phyloP scores from a whole-genome alignment of 73 alveolate genomes.

The Stentor roeselii region DNA sequence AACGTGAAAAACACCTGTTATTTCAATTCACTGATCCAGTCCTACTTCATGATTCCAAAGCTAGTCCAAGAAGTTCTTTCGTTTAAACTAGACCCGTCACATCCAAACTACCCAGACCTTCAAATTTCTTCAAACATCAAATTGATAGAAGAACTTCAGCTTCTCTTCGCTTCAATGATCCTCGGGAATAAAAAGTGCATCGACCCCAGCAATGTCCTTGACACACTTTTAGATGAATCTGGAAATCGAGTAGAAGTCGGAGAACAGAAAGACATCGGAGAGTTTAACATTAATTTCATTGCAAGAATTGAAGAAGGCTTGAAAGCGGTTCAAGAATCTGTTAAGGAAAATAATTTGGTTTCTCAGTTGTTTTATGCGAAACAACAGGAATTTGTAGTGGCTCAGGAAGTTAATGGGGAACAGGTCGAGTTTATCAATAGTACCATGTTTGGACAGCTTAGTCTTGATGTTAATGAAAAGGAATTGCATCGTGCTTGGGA shows the following conservation, averaged over 20 bases:
- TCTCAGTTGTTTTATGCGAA: constrained; percentile 22
- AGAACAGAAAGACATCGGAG: constrained; percentile 90
- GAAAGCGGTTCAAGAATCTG: background rate
- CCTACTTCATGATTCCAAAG: constrained; percentile 66
- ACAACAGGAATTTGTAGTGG: constrained; percentile 58
- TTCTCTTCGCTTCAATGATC: constrained; percentile 55
- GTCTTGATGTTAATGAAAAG: constrained; percentile 22
- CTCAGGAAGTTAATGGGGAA: constrained; percentile 31
- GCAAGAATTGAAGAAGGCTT: constrained; percentile 81
- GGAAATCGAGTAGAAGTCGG: constrained; percentile 69
- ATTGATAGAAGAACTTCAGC: constrained; percentile 45
- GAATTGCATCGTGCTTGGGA: constrained; percentile 79
- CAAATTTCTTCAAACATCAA: constrained; percentile 37
- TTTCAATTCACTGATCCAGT: constrained; percentile 69
- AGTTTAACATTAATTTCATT: constrained; percentile 68
- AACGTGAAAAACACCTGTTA: constrained; percentile 86
- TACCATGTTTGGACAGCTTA: background rate
- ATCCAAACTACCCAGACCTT: background rate
- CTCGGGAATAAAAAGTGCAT: constrained; percentile 63
- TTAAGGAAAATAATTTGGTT: background rate
- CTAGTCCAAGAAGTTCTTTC: constrained; percentile 56
- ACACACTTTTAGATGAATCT: constrained; percentile 63
- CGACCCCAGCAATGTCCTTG: constrained; percentile 71
- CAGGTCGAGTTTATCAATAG: background rate
- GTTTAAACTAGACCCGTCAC: constrained; percentile 9